phyloP scores from a whole-genome alignment of 352 stramenopile genomes.

The Aphanomyces invadans region DNA sequence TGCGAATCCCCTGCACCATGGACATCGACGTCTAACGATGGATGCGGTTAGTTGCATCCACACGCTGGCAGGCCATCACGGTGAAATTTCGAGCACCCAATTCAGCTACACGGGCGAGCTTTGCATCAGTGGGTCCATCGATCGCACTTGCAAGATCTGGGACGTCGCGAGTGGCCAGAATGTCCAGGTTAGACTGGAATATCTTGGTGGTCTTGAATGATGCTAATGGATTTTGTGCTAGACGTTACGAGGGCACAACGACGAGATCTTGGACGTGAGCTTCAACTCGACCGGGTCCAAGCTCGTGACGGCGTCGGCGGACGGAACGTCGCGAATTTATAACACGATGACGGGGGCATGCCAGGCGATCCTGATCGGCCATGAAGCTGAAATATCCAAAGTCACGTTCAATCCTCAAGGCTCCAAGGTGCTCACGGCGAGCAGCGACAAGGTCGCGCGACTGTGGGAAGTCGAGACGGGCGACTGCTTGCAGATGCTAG shows the following conservation, averaged over 20 bases:
- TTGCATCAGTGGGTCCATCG: slow-evolving; percentile 91
- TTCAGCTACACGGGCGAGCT: slow-evolving; percentile 93
- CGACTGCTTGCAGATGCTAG: slow-evolving; percentile 91
- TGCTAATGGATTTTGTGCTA: slow-evolving; percentile 26
- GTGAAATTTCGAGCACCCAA: slow-evolving; percentile 93
- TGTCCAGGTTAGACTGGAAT: too few relatives aligned
- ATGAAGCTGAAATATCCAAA: slow-evolving; percentile 94
- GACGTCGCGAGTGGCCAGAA: slow-evolving; percentile 88
- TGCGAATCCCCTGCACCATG: neutral
- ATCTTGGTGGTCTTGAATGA: too few relatives aligned
- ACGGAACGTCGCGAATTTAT: slow-evolving; percentile 92
- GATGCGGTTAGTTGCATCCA: slow-evolving; percentile 65
- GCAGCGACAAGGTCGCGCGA: slow-evolving; percentile 89
- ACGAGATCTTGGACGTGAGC: slow-evolving; percentile 93
- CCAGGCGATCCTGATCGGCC: slow-evolving; percentile 90
- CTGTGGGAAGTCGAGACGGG: slow-evolving; percentile 92
- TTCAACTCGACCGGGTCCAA: slow-evolving; percentile 94
- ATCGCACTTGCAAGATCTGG: slow-evolving; percentile 93
- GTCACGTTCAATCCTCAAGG: slow-evolving; percentile 93
- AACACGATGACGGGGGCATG: slow-evolving; percentile 94
- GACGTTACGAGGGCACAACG: slow-evolving; percentile 91
- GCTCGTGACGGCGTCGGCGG: slow-evolving; percentile 89
- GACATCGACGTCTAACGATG: neutral
- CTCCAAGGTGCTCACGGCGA: slow-evolving; percentile 91
- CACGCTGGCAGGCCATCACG: slow-evolving; percentile 88